These are phyloP conservation scores for Helianthus tuberosus DNA, from an alignment of 129 eudicot species.

Conservation along the genomic window DNA sequence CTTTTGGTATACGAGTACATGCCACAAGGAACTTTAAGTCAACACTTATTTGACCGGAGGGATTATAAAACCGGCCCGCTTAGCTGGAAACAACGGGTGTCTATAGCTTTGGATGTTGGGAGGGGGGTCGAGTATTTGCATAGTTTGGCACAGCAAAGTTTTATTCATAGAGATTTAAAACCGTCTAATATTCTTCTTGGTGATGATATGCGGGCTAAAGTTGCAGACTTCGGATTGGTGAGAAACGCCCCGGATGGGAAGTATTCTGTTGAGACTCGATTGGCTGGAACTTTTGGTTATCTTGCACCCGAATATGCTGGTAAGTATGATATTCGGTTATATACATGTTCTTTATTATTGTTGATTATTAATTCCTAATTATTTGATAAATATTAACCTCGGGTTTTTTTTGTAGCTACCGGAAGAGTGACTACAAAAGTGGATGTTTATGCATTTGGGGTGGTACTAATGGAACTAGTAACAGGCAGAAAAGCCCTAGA, in stretches of 20 bases:
- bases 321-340: constrained; percentile 25
- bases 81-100: constrained; percentile 67
- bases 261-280: constrained; percentile 58
- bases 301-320: constrained; percentile 89
- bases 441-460: constrained; percentile 74
- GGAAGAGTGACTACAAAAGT: constrained; percentile 79
- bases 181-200: constrained; percentile 75
- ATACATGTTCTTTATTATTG: background rate
- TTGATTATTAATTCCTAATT: background rate
- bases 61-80: constrained; percentile 41
- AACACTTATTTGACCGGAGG: constrained; percentile 54
- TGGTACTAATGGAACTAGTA: constrained; percentile 69
- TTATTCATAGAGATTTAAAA: constrained; percentile 75
- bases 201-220: constrained; percentile 67
- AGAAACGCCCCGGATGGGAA: constrained; percentile 63
- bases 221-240: constrained; percentile 69
- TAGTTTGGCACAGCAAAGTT: constrained; percentile 75
- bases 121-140: constrained; percentile 83
- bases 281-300: constrained; percentile 88
- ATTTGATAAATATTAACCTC: background rate
- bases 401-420: constrained; percentile 42
- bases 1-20: constrained; percentile 81
- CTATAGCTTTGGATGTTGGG: constrained; percentile 72
- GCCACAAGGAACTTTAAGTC: constrained; percentile 71
- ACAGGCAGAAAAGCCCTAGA: constrained; percentile 76